These are phyloP conservation scores for Backusella australiensis DNA, from an alignment of 192 early-diverging fungal genomes.

Conservation along the genomic window DNA sequence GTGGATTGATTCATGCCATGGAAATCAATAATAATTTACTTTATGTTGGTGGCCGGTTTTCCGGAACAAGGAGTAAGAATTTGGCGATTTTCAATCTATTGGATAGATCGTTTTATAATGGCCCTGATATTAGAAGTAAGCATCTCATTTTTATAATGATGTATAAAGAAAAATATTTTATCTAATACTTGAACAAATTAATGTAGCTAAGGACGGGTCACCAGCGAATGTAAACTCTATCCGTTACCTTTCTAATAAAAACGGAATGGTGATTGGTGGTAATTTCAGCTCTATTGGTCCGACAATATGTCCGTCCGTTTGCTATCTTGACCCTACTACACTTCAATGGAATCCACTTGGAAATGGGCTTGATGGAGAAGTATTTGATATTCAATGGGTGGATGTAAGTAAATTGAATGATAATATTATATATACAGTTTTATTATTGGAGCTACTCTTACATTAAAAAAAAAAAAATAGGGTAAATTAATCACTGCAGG, in stretches of 20 bases:
- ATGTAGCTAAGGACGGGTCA: slow-evolving; percentile 23
- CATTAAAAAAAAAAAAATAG: not conserved
- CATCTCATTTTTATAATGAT: not conserved
- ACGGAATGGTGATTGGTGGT: slow-evolving; percentile 50
- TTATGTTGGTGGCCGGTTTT: slow-evolving; percentile 58
- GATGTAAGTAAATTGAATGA: slow-evolving; percentile 13
- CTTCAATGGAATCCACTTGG: slow-evolving; percentile 36
- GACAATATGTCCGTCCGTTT: slow-evolving; percentile 29
- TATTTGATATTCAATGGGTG: slow-evolving; percentile 33
- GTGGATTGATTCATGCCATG: slow-evolving; percentile 50
- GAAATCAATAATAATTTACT: slow-evolving; percentile 49
- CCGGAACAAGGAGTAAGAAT: slow-evolving; percentile 8
- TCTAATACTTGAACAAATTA: slow-evolving; percentile 20
- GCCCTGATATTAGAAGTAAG: slow-evolving; percentile 30
- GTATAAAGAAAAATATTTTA: slow-evolving; percentile 35
- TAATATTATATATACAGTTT: too few relatives aligned
- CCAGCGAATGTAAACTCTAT: slow-evolving; percentile 26
- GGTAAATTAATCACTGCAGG: slow-evolving; percentile 23
- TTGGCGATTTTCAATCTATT: slow-evolving; percentile 54
- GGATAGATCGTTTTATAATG: slow-evolving; percentile 26
- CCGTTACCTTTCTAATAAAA: slow-evolving; percentile 14
- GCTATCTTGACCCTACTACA: slow-evolving; percentile 25
- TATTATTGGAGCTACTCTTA: not conserved
- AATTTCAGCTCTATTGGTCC: slow-evolving; percentile 54
- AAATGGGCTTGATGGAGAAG: slow-evolving; percentile 29